A percentile compares a stretch with the other conserved stretches of the same genome.
phyloP scores from a whole-genome alignment of 257 asterid genomes.

The Solanum corneliomulleri region DNA sequence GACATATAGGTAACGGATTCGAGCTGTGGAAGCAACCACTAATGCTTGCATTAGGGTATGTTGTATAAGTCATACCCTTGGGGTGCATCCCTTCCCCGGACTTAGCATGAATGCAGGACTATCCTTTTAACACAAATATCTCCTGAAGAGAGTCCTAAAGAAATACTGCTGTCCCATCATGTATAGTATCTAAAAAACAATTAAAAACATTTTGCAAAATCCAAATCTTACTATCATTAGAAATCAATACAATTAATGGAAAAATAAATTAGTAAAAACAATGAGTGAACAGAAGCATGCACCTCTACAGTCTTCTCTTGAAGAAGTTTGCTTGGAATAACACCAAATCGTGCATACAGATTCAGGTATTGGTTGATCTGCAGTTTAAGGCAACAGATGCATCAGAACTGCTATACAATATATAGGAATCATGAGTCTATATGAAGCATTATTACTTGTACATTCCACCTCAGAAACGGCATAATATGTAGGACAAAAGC shows the following conservation, averaged over 20 bases:
- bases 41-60: not conserved
- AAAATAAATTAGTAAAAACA: not conserved
- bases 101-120: not conserved
- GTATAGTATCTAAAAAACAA: not conserved
- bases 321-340: constrained; percentile 76
- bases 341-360: constrained; percentile 51
- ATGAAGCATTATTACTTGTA: not conserved
- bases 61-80: not conserved
- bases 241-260: not conserved
- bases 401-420: not conserved
- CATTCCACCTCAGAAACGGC: not conserved
- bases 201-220: not conserved
- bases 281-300: constrained; percentile 7
- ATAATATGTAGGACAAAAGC: not conserved
- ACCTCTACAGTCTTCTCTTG: constrained; percentile 68
- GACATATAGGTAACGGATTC: not conserved
- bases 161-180: not conserved
- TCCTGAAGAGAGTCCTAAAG: not conserved
- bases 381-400: not conserved
- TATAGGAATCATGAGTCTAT: not conserved
- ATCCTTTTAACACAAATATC: not conserved
- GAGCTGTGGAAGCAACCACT: not conserved
- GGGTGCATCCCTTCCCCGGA: not conserved
- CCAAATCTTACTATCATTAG: not conserved
- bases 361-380: constrained; percentile 75